These are phyloP conservation scores for Aspergillus carlsbadensis DNA, from an alignment of 495 filamentous ascomycete species.

Conservation along the genomic window DNA sequence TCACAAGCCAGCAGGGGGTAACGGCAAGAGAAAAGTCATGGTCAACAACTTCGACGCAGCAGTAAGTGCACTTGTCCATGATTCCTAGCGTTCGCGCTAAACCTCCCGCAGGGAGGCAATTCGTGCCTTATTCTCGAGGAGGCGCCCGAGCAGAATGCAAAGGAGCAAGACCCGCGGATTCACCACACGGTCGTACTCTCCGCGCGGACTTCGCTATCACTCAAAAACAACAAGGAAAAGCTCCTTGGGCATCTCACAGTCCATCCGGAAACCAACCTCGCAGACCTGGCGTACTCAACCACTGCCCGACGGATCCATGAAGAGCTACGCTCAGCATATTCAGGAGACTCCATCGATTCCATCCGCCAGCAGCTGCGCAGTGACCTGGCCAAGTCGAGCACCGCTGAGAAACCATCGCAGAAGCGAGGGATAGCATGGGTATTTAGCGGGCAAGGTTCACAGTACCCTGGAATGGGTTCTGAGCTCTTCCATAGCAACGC, in stretches of 20 bases:
- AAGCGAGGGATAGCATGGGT: too few species aligned
- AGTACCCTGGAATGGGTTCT: conserved; percentile 39
- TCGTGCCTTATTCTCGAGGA: background rate
- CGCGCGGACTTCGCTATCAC: conserved; percentile 21
- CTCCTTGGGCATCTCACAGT: conserved; percentile 47
- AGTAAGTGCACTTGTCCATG: too few species aligned
- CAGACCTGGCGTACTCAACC: conserved; percentile 66
- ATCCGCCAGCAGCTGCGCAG: background rate
- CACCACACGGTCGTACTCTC: conserved; percentile 28
- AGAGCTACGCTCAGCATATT: conserved; percentile 1
- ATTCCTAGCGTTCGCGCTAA: too few species aligned
- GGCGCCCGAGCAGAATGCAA: too few species aligned
- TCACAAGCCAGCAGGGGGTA: background rate
- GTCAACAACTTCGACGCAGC: conserved; percentile 31
- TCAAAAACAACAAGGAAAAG: conserved; percentile 29
- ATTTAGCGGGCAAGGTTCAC: conserved; percentile 70
- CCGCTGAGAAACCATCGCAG: conserved; percentile 49
- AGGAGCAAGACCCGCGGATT: background rate
- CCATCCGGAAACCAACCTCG: conserved; percentile 45
- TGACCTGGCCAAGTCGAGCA: background rate
- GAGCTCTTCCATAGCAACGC: conserved; percentile 26
- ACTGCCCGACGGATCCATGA: conserved; percentile 72
- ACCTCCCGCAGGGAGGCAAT: background rate
- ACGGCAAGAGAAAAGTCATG: conserved; percentile 4
- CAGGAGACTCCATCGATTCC: background rate